A percentile compares a stretch with the other conserved stretches of the same genome.
Conservation (phyloP, 1,284 basidiomycete genomes). For the Cystobasidium sp. region DNA sequence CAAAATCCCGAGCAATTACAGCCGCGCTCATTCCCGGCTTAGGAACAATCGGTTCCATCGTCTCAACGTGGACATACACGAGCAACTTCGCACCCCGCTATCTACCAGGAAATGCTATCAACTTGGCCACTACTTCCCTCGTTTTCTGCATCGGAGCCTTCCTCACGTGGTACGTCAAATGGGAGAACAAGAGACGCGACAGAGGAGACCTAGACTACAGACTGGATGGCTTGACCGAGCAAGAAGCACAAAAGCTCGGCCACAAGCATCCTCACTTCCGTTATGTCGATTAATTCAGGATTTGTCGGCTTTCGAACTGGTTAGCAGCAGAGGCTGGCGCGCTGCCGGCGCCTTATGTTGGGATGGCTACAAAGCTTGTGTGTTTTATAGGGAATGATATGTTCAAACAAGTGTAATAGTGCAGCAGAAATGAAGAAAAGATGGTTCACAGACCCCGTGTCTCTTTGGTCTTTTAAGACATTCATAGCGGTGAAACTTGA, state of each 20-base stretch:
- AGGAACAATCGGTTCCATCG: slow-evolving; percentile 45
- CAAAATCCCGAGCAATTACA: slow-evolving; percentile 46
- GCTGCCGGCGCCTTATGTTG: no score
- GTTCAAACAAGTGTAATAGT: no score
- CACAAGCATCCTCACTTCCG: slow-evolving; percentile 49
- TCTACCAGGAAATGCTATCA: slow-evolving; percentile 39
- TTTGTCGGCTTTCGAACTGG: background rate
- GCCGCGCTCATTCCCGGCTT: slow-evolving; percentile 47
- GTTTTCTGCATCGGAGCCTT: slow-evolving; percentile 36
- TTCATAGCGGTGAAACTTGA: no score
- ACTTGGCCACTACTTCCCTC: slow-evolving; percentile 29
- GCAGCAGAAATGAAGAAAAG: no score
- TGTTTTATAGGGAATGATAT: no score
- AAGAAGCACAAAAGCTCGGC: slow-evolving; percentile 45
- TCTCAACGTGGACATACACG: slow-evolving; percentile 28
- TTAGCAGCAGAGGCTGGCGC: background rate
- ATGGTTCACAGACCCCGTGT: no score
- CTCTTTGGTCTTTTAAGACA: no score
- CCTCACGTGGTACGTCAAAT: slow-evolving; percentile 44
- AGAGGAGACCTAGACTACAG: slow-evolving; percentile 48
- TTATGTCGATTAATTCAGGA: slow-evolving; percentile 36
- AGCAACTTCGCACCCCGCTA: slow-evolving; percentile 37
- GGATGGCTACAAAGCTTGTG: no score
- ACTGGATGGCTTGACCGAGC: slow-evolving; percentile 47
- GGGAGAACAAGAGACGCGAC: slow-evolving; percentile 50